Conservation (phyloP, 202 grass and related monocot genomes). For the Bolboschoenoplectus hybrid region DNA sequence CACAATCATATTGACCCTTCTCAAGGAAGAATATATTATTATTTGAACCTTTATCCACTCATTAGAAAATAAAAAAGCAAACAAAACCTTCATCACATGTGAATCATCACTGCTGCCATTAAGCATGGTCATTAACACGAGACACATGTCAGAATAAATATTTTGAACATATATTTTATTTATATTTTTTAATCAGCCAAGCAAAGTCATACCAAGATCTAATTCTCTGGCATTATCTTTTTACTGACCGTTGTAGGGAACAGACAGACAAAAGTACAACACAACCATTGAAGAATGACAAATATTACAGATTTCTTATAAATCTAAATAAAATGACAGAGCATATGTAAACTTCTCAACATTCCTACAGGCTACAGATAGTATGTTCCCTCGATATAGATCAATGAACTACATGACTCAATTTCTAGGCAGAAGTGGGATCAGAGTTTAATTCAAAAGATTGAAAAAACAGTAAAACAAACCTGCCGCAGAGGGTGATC, state of each 20-base stretch:
- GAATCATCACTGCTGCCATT: neutral
- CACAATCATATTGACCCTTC: neutral
- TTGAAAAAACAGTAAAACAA: neutral
- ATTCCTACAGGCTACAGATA: neutral
- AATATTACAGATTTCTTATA: conserved; percentile 16
- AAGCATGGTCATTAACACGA: neutral
- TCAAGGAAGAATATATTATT: neutral
- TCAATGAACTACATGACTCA: conserved; percentile 2
- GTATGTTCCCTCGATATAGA: conserved; percentile 6
- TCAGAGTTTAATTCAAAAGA: neutral
- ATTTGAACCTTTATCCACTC: neutral
- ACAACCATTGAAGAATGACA: neutral
- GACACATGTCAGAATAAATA: neutral
- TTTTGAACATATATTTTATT: neutral
- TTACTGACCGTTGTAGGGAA: neutral
- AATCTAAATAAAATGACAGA: neutral
- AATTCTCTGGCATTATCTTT: neutral
- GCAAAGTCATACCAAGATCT: neutral
- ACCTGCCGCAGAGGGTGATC: conserved; percentile 89
- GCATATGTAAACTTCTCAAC: neutral
- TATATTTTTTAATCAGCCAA: neutral
- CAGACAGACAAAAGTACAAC: conserved; percentile 13
- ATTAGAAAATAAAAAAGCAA: neutral
- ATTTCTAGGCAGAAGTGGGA: neutral
- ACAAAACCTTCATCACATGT: neutral